Conservation (phyloP, 805 yeast genomes). For the Pichia phayaonensis region DNA sequence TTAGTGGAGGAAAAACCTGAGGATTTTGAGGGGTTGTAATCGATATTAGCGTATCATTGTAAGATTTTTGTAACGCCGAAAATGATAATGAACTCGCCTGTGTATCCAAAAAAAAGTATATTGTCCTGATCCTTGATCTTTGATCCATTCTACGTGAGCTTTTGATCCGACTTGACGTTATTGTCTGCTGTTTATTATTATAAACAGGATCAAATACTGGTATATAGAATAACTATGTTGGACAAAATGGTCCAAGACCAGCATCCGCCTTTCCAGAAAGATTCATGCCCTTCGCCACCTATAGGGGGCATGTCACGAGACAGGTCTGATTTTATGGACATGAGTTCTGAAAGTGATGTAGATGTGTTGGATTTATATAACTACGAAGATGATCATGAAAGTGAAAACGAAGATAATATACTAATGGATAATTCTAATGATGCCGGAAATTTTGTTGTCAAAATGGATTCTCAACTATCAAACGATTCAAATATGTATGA, state of each 20-base stretch:
- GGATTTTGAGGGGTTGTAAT: constrained; percentile 24
- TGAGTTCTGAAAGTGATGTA: neutral
- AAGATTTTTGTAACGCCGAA: too few relatives aligned
- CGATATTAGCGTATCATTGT: too few relatives aligned
- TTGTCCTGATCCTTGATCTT: too few relatives aligned
- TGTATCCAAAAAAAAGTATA: too few relatives aligned
- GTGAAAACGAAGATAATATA: too few relatives aligned
- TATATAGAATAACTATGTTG: neutral
- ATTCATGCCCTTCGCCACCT: neutral
- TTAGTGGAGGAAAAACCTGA: constrained; percentile 38
- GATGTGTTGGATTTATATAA: neutral
- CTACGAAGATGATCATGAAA: neutral
- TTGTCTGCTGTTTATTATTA: too few relatives aligned
- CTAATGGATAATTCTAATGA: too few relatives aligned
- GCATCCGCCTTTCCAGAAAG: neutral
- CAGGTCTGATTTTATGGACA: neutral
- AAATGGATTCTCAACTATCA: too few relatives aligned
- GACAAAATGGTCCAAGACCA: neutral
- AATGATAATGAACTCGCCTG: too few relatives aligned
- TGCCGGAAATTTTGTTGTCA: neutral
- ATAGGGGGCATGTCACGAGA: neutral
- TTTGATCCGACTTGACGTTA: too few relatives aligned
- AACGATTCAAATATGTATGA: neutral
- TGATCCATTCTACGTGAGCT: too few relatives aligned
- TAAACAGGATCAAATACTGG: neutral